A percentile compares a stretch with the other conserved stretches of the same genome.
These are phyloP conservation scores for Purshia tridentata DNA, from an alignment of 306 rosid genomes.

Conservation along the genomic window DNA sequence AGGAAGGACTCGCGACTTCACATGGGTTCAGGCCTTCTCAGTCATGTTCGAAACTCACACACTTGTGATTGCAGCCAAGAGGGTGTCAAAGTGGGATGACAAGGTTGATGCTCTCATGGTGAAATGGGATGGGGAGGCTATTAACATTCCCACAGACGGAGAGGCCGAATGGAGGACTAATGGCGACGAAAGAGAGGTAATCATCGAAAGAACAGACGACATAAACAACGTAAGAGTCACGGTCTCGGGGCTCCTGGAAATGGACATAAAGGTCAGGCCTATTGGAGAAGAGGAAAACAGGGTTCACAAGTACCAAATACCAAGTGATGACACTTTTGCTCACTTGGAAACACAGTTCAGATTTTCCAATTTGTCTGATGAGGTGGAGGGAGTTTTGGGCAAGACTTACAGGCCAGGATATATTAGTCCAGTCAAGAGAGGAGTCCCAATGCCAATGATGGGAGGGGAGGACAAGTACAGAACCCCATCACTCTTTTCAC, in stretches of 20 bases:
- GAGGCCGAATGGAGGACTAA: conserved; percentile 60
- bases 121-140: conserved; percentile 55
- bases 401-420: conserved; percentile 68
- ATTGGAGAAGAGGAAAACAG: conserved; percentile 62
- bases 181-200: conserved; percentile 49
- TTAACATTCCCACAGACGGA: conserved; percentile 43
- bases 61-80: conserved; percentile 62
- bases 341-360: conserved; percentile 74
- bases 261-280: conserved; percentile 62
- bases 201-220: conserved; percentile 70
- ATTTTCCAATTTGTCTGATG: conserved; percentile 44
- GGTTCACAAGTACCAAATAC: conserved; percentile 70
- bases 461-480: conserved; percentile 70
- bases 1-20: conserved; percentile 77
- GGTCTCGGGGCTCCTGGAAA: conserved; percentile 51
- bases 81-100: conserved; percentile 61
- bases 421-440: conserved; percentile 66
- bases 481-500: conserved; percentile 50
- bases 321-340: conserved; percentile 60
- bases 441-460: conserved; percentile 80
- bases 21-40: conserved; percentile 79
- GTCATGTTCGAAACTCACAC: conserved; percentile 67
- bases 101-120: conserved; percentile 50
- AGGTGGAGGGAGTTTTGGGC: conserved; percentile 73
- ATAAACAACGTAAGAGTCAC: conserved; percentile 54